A percentile compares a stretch with the other conserved stretches of the same genome.
phyloP scores from a whole-genome alignment of 2,329 filamentous ascomycete species.

The Pseudocercospora eumusae region DNA sequence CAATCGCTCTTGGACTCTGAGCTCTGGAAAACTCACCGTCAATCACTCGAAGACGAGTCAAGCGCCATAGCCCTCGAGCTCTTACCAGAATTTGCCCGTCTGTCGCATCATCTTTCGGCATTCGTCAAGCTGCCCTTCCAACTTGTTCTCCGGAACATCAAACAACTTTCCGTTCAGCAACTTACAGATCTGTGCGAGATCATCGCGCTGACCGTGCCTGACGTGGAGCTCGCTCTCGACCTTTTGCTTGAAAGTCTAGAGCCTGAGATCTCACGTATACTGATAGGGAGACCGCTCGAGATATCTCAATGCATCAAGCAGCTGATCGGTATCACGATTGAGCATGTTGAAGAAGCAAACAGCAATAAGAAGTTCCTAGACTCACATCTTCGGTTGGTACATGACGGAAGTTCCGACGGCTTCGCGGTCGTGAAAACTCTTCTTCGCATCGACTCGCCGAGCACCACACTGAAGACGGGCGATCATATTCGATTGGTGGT shows the following conservation, averaged over 20 bases:
- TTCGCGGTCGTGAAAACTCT: conserved; percentile 9
- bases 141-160: neutral
- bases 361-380: neutral
- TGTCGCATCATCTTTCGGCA: neutral
- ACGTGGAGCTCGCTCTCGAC: conserved; percentile 9
- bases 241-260: conserved; percentile 14
- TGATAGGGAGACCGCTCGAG: too few relatives aligned
- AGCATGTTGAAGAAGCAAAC: conserved; percentile 13
- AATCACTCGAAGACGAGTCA: neutral
- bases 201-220: neutral
- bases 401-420: conserved; percentile 7
- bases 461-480: neutral
- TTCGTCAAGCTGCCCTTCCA: conserved; percentile 5
- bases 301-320: too few relatives aligned
- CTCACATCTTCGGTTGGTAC: neutral
- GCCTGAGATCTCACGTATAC: neutral
- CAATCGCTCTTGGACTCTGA: neutral
- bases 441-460: conserved; percentile 10
- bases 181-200: conserved; percentile 11
- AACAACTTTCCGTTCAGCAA: conserved; percentile 1
- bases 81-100: neutral
- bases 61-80: neutral
- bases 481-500: neutral
- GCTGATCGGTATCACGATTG: conserved; percentile 8
- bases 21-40: neutral